Evolutionary conservation across 345 rosid genomes (phyloP).

Genomic region (Schrenkiella parvula): DNA sequence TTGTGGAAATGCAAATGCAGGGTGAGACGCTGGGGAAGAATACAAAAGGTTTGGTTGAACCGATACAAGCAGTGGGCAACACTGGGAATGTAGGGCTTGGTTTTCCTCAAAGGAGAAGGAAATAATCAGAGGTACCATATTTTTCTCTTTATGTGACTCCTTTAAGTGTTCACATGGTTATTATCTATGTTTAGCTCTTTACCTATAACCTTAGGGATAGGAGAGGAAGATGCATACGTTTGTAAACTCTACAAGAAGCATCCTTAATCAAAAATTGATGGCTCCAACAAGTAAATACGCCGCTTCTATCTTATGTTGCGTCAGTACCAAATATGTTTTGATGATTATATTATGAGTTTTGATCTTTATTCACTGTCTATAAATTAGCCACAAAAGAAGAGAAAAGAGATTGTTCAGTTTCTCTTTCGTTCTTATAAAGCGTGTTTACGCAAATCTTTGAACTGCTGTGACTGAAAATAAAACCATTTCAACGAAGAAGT

Average conservation of each 20-base stretch:
- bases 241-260: neutral
- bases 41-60: conserved; percentile 60
- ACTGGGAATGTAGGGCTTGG: conserved; percentile 76
- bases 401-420: no score
- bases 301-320: neutral
- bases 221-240: neutral
- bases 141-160: neutral
- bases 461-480: neutral
- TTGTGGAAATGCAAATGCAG: conserved; percentile 34
- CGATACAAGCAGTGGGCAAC: conserved; percentile 63
- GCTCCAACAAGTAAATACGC: neutral
- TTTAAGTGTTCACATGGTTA: neutral
- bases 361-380: neutral
- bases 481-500: neutral
- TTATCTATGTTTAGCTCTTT: neutral
- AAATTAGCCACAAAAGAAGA: neutral
- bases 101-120: conserved; percentile 49
- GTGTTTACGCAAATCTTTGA: neutral
- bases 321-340: no score
- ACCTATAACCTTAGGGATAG: neutral
- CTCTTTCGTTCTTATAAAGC: no score
- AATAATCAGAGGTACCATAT: conserved; percentile 7
- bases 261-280: no score
- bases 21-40: conserved; percentile 71
- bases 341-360: neutral